Evolutionary conservation across 805 yeast species (phyloP), one percentile per base, ranked within the genome.

Genomic region (Ascoidea rubescens): DNA sequence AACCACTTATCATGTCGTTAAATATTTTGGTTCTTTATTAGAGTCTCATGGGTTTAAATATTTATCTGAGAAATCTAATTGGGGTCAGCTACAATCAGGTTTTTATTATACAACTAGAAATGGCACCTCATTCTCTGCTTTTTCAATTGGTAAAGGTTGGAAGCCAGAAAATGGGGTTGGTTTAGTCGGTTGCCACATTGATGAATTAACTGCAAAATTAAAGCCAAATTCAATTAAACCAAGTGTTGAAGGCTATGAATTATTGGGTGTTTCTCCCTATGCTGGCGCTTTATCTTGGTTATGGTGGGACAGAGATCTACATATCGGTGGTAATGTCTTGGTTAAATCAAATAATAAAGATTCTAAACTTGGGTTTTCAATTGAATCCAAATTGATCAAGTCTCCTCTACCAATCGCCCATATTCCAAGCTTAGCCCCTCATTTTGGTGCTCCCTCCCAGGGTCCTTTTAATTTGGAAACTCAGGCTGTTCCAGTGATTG

Each of bases 241-340:
- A 5, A 67, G 72, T 7, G 78, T 81, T 14, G 89, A 84, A 53
- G 95, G 95, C 33, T 87, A 77, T 64, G 87, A 84, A 57, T 67
- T 83, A 49, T 69, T 87, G 33, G 96, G 95, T 5, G 87, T 85
- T 45, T 91, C 95, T 0, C 88, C 91, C 1, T 87, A 87, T 64
- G 79, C 87, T 21, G 93, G 93, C 42, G 82, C 86, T 2, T 65
- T 84, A 57, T 69, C 72, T 33, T 72, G 72, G 28, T 66, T 78
- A 46, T 84, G 95, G 89, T 79, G 86, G 74, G 96, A 87, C 65
- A 77, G 96, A 64, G 96, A 87, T 64, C 74, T 87, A 54, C 93
- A 95, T 48, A 65, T 87, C 55, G 95, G 89, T 50, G 96, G 96
- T 48, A 73, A 87, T 54, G 75, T 87, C 30, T 69, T 85, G 51